These are phyloP conservation scores for Daldinia vernicosa DNA, from an alignment of 495 filamentous ascomycete species.

Conservation along the genomic window DNA sequence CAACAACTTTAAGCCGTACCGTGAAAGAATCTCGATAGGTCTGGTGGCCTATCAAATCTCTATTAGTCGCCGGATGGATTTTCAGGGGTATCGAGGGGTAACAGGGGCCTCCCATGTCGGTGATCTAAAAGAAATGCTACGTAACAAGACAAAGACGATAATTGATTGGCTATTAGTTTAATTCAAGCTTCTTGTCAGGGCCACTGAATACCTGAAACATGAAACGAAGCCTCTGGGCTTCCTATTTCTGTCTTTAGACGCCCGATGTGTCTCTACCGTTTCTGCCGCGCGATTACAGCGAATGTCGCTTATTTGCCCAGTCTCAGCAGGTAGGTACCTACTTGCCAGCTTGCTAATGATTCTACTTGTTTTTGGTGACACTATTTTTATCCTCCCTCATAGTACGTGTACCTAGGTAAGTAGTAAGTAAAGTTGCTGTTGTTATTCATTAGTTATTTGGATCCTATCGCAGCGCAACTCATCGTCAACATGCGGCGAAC, in stretches of 20 bases:
- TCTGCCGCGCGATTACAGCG: conserved; percentile 31
- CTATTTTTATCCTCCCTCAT: conserved; percentile 7
- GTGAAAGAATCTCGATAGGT: conserved; percentile 8
- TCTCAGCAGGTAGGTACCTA: not conserved
- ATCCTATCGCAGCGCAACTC: not conserved
- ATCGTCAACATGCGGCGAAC: not conserved
- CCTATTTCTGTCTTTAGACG: conserved; percentile 24
- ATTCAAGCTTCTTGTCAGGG: conserved; percentile 6
- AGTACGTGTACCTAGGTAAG: no score
- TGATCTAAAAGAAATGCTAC: conserved; percentile 23
- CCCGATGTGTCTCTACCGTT: conserved; percentile 4
- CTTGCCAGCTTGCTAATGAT: no score
- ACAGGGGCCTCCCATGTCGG: conserved; percentile 2
- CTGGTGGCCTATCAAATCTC: not conserved
- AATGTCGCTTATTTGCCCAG: conserved; percentile 2
- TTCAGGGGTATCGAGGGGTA: conserved; percentile 28
- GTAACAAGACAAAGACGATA: conserved; percentile 5
- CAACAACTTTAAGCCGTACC: conserved; percentile 8
- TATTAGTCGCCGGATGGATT: conserved; percentile 12
- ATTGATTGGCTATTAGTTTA: conserved; percentile 26
- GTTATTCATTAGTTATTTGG: not conserved
- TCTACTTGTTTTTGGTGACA: not conserved
- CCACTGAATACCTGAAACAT: conserved; percentile 14
- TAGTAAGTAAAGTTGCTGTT: not conserved
- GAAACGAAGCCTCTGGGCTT: conserved; percentile 25